Percentiles rank a stretch among this genome's conserved stretches.
Evolutionary conservation across 2,329 filamentous ascomycete species (phyloP).

Genomic region (Talaromyces islandicus): DNA sequence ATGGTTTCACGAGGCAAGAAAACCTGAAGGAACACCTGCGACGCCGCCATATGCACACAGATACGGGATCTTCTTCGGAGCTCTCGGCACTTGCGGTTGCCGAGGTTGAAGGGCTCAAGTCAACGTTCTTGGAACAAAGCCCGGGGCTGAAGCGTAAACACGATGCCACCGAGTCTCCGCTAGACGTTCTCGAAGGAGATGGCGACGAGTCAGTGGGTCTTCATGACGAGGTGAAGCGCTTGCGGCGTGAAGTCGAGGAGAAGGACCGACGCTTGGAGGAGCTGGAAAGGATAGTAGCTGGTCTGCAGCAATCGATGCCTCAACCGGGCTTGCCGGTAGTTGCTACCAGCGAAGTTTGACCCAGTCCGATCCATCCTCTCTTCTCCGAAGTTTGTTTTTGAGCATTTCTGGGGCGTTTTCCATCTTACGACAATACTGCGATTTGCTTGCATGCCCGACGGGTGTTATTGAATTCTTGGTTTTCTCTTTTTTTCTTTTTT

Average conservation of each 20-base stretch:
- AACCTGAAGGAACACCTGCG: conserved; percentile 91
- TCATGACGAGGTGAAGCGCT: conserved; percentile 60
- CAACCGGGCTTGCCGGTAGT: conserved; percentile 16
- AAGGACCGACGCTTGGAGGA: conserved; percentile 40
- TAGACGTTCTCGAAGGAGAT: conserved; percentile 27
- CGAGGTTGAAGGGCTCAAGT: conserved; percentile 25
- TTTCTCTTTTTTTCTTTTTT: background rate
- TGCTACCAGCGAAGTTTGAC: conserved; percentile 6
- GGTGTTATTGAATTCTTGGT: background rate
- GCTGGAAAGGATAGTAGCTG: conserved; percentile 33
- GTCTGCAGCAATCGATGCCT: conserved; percentile 31
- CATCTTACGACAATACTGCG: conserved; percentile 3
- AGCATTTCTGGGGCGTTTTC: background rate
- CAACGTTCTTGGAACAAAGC: conserved; percentile 22
- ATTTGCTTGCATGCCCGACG: background rate
- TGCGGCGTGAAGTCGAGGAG: conserved; percentile 60
- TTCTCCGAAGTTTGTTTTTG: background rate
- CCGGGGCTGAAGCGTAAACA: conserved; percentile 27
- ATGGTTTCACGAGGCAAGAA: conserved; percentile 87
- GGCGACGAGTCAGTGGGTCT: conserved; percentile 42
- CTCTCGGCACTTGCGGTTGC: conserved; percentile 24
- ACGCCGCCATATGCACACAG: conserved; percentile 66
- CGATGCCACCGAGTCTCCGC: conserved; percentile 8
- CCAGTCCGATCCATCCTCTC: background rate
- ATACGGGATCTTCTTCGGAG: conserved; percentile 25